Percentiles rank a stretch among this genome's conserved stretches.
phyloP scores from a whole-genome alignment of 805 yeast genomes.

The Groenewaldozyma salmanticensis region DNA sequence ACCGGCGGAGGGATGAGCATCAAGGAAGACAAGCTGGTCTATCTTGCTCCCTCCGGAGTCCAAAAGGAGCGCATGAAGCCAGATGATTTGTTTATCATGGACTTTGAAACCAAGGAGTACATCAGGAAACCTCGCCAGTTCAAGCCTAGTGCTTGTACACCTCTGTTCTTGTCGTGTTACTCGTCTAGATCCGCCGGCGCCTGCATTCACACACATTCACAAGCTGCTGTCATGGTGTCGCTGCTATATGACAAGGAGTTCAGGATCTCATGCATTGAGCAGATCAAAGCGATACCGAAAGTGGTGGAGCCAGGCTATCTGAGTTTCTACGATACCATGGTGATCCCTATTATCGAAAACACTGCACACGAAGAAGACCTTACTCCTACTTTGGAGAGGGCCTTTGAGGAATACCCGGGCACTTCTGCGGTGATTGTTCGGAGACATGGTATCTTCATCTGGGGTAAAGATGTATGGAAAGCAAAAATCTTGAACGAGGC shows the following conservation, averaged over 20 bases:
- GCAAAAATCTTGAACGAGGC: constrained; percentile 93
- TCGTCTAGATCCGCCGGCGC: constrained; percentile 70
- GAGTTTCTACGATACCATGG: constrained; percentile 62
- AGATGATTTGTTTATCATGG: constrained; percentile 69
- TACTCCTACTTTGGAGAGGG: constrained; percentile 47
- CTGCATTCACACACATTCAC: constrained; percentile 91
- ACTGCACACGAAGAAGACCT: constrained; percentile 83
- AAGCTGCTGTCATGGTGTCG: constrained; percentile 74
- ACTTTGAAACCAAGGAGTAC: constrained; percentile 41
- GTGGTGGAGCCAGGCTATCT: constrained; percentile 58
- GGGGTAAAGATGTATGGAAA: constrained; percentile 90
- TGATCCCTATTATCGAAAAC: constrained; percentile 85
- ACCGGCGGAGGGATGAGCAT: constrained; percentile 95
- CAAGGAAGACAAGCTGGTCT: constrained; percentile 45
- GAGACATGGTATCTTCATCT: constrained; percentile 91
- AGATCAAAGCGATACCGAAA: constrained; percentile 83
- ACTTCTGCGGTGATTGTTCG: constrained; percentile 83
- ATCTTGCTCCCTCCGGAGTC: constrained; percentile 91
- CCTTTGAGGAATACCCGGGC: constrained; percentile 61
- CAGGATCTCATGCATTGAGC: constrained; percentile 72
- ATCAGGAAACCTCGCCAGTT: constrained; percentile 51
- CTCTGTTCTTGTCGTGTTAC: constrained; percentile 69
- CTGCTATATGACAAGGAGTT: constrained; percentile 62
- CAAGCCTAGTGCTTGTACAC: constrained; percentile 93
- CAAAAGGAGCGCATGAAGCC: constrained; percentile 86